Base-by-base conservation (phyloP, 2,329 filamentous ascomycete genomes). In the Fusarium sp. region DNA sequence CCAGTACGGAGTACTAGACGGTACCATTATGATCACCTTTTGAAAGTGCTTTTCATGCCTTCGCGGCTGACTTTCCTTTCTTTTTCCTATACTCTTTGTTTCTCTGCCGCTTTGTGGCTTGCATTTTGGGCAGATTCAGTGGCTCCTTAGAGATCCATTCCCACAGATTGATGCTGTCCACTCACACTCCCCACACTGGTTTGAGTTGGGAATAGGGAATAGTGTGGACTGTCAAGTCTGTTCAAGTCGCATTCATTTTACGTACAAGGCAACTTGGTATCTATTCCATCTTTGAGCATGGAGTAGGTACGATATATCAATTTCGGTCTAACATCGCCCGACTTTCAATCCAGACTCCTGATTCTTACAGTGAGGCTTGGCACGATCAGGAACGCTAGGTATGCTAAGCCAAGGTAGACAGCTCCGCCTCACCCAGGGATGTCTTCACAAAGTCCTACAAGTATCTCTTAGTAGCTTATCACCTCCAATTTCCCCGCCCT, bases 401-500 rank as follows among this genome's bases (percentile, higher is more conserved):
- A 59, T 21, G 43, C 25, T 56, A n/a, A 47, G 33, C 25, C 32
- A 65, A 19, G 13, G 30, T 46, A 37, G 33, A 37, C 19, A 59
- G 19, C 56, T 59, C 56, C 32, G 23, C 47, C 23, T n/a, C 15
- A 30, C n/a, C 40, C 46, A 21, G 40, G 33, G 35, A 52, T 64
- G 38, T 46, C 49, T 23, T 54, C 10, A 16, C 23, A 16, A 49
- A 28, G 64, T 65, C 42, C 35, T 28, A 18, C 19, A 68, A 46
- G 69, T 73, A 56, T 43, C 61, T 71, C 21, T 50, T 58, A 61
- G 53, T 71, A 69, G 49, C 66, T 67, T 67, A 73, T 65, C 70
- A 72, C 76, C 76, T 78, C 76, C 76, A 78, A 78, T 78, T 78
- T 78, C 76, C 76, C 76, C 76, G 74, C 76, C 76, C 74, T 77